Evolutionary conservation across 2,329 filamentous ascomycete genomes (phyloP), one percentile per base, ranked within the genome.

Genomic region (Thermomyces lanuginosus): DNA sequence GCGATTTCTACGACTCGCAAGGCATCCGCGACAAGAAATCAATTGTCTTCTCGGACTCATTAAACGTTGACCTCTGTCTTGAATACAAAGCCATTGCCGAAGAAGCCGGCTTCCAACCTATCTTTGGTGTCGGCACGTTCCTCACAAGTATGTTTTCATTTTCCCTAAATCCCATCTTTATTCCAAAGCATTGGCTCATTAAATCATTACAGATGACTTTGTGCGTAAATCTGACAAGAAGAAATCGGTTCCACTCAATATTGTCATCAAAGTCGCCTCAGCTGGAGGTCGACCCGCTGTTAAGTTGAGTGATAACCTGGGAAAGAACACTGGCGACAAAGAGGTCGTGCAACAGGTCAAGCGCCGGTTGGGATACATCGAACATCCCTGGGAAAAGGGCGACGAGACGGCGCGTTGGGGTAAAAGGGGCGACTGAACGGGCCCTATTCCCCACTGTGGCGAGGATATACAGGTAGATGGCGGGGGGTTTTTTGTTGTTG

Each of bases 201-300:
- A 19, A 36, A 16, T 13, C 16, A 13, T 28, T 14, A 21, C 21
- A 69, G 71, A 98, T 45, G 89, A 98, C 52, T 98, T 89, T 49
- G 60, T 58, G n/a, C 70, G 77, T 37, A 58, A 67, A 34, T 71
- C 64, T 18, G 78, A 74, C 1, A 74, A 75, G 20, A 72, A 72
- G 40, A 95, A 93, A 55, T 93, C 84, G 1, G 71, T 74, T 9
- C 89, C 89, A 0, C 60, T 98, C 29, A 98, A 98, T 45, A 98
- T 98, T 43, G 89, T 98, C 40, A 93, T 98, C 58, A 98, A 98
- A 58, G 66, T 98, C 34, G 81, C 80, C 35, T 83, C 80, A 6
- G 89, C 83, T 0, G 70, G 63, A 8, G 84, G 84, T 4, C 69
- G 74, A 24, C 70, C 76, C 0, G 84, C 89, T 2, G 72, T 98